Evolutionary conservation across 768 basidiomycete species (phyloP).

Genomic region (Mycena albidolilacea): DNA sequence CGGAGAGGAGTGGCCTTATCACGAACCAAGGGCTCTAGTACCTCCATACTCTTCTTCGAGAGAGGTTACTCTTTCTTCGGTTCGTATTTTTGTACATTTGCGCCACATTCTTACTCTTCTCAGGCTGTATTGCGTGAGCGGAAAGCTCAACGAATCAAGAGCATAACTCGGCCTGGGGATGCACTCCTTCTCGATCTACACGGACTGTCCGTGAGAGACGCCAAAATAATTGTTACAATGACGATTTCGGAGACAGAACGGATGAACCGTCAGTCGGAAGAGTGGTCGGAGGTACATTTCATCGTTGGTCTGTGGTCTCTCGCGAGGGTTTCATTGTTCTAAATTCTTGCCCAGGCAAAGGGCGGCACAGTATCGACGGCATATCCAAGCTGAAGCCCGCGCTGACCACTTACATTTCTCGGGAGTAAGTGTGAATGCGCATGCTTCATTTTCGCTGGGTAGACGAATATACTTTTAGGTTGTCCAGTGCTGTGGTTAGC

Average conservation of each 20-base stretch:
- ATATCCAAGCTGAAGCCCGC: too few species aligned
- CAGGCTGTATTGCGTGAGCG: constrained; percentile 20
- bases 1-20: not conserved
- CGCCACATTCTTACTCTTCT: not conserved
- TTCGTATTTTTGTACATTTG: constrained; percentile 10
- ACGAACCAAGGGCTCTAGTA: not conserved
- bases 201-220: constrained; percentile 31
- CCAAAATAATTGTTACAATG: constrained; percentile 20
- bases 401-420: too few species aligned
- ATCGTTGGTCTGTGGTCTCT: constrained; percentile 22
- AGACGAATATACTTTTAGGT: too few species aligned
- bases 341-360: too few species aligned
- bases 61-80: constrained; percentile 6
- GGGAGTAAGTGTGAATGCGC: too few species aligned
- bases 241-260: constrained; percentile 2
- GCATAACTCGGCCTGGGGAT: not conserved
- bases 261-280: not conserved
- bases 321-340: too few species aligned
- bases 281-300: constrained; percentile 4
- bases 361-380: too few species aligned
- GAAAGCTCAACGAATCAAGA: not conserved
- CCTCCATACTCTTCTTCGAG: not conserved
- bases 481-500: too few species aligned
- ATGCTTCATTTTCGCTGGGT: too few species aligned
- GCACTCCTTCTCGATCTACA: constrained; percentile 27